Conservation (phyloP, 768 basidiomycete species). For the Floccularia luteovirens region DNA sequence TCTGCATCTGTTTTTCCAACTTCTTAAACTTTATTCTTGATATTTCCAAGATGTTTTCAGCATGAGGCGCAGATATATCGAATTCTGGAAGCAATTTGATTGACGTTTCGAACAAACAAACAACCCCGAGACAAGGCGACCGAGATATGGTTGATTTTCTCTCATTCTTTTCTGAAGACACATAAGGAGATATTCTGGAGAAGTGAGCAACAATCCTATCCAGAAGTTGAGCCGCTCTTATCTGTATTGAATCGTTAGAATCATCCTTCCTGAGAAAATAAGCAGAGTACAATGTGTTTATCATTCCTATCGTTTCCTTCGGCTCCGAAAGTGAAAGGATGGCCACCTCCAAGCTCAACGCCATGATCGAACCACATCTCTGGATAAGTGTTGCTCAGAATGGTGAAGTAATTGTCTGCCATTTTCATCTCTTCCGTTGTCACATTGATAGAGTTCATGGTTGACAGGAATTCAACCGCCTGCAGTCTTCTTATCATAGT, state of each 20-base stretch:
- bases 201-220: conserved; percentile 18
- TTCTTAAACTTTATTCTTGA: conserved; percentile 24
- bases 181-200: conserved; percentile 21
- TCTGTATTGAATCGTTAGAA: conserved; percentile 18
- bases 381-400: conserved; percentile 46
- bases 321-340: conserved; percentile 53
- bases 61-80: conserved; percentile 13
- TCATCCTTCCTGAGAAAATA: conserved; percentile 1
- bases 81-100: conserved; percentile 34
- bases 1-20: conserved; percentile 24
- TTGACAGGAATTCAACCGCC: conserved; percentile 37
- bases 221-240: conserved; percentile 36
- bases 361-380: conserved; percentile 62
- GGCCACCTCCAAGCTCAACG: conserved; percentile 50
- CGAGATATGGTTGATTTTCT: conserved; percentile 12
- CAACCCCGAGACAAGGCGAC: conserved; percentile 32
- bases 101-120: conserved; percentile 46
- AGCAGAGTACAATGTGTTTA: conserved; percentile 44
- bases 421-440: conserved; percentile 47
- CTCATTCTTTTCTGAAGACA: conserved; percentile 12
- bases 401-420: conserved; percentile 66
- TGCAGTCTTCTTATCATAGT: conserved; percentile 38
- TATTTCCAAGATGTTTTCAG: conserved; percentile 32
- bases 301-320: conserved; percentile 54
- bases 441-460: conserved; percentile 34